Percentiles rank a stretch among this genome's conserved stretches.
These are phyloP conservation scores for Mikania micrantha DNA, from an alignment of 129 eudicot species.

Conservation along the genomic window DNA sequence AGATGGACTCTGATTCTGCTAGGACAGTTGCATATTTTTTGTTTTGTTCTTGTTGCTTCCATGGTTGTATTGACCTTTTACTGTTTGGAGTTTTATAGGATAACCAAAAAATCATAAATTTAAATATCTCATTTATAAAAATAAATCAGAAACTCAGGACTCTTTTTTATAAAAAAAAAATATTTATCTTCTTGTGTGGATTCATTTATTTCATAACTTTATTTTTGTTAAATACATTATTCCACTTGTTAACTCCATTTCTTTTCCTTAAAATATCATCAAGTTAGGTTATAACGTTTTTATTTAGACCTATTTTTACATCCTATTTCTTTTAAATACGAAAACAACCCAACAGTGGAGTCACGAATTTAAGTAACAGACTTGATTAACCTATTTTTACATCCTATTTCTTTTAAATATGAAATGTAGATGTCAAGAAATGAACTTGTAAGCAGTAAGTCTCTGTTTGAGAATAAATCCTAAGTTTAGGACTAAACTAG, in stretches of 20 bases:
- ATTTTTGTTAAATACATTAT: too few species aligned
- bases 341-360: too few species aligned
- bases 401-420: too few species aligned
- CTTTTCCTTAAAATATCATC: too few species aligned
- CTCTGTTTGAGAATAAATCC: neutral
- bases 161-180: neutral
- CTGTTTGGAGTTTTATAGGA: neutral
- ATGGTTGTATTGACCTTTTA: constrained; percentile 16
- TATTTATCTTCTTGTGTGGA: neutral
- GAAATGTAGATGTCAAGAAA: constrained; percentile 3
- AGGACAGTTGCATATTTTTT: constrained; percentile 4
- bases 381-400: too few species aligned
- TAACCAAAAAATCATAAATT: neutral
- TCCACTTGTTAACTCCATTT: too few species aligned
- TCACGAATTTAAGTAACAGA: too few species aligned
- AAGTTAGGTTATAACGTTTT: too few species aligned
- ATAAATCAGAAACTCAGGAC: neutral
- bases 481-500: constrained; percentile 4
- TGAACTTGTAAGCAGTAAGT: constrained; percentile 7
- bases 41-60: constrained; percentile 22
- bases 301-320: too few species aligned
- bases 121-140: neutral
- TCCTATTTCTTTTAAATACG: too few species aligned
- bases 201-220: too few species aligned
- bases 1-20: constrained; percentile 18